These are phyloP conservation scores for Phytophthora cactorum DNA, from an alignment of 352 stramenopile species.

Conservation along the genomic window DNA sequence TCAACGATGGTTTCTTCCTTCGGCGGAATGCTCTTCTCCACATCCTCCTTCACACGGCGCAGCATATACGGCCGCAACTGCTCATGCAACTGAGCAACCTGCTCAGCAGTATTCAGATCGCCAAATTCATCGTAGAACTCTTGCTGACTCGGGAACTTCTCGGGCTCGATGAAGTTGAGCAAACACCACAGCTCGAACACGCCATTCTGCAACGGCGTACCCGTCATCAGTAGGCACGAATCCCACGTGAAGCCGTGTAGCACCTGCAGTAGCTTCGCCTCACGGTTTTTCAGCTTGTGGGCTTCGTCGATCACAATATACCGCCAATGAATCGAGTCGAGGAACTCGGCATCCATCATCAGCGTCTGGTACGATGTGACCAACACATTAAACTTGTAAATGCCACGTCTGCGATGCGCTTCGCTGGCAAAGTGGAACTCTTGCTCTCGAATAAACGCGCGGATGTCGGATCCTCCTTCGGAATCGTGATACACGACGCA, in stretches of 20 bases:
- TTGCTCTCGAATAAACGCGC: constrained; percentile 94
- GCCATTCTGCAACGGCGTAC: constrained; percentile 99
- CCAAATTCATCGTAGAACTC: constrained; percentile 97
- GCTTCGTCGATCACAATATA: constrained; percentile 99
- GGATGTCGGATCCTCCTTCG: constrained; percentile 89
- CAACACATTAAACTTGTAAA: constrained; percentile 97
- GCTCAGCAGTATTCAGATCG: constrained; percentile 94
- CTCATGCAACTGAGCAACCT: constrained; percentile 96
- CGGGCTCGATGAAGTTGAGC: constrained; percentile 98
- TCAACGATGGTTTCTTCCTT: constrained; percentile 99
- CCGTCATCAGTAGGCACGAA: constrained; percentile 96
- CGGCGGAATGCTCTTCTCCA: constrained; percentile 99
- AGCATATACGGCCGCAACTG: constrained; percentile 99
- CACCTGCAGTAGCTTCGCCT: constrained; percentile 93
- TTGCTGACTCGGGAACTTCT: constrained; percentile 95
- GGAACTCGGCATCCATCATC: constrained; percentile 93
- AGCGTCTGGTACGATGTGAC: constrained; percentile 98
- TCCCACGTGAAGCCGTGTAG: constrained; percentile 88
- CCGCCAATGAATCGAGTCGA: constrained; percentile 95
- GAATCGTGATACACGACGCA: constrained; percentile 99
- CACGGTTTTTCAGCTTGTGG: constrained; percentile 99
- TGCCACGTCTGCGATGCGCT: constrained; percentile 68
- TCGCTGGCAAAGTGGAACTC: constrained; percentile 97
- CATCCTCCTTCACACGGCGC: constrained; percentile 99
- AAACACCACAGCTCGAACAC: constrained; percentile 99